phyloP scores from a whole-genome alignment of 1,139 yeast genomes.

The Casaregolazyma suthepensis region DNA sequence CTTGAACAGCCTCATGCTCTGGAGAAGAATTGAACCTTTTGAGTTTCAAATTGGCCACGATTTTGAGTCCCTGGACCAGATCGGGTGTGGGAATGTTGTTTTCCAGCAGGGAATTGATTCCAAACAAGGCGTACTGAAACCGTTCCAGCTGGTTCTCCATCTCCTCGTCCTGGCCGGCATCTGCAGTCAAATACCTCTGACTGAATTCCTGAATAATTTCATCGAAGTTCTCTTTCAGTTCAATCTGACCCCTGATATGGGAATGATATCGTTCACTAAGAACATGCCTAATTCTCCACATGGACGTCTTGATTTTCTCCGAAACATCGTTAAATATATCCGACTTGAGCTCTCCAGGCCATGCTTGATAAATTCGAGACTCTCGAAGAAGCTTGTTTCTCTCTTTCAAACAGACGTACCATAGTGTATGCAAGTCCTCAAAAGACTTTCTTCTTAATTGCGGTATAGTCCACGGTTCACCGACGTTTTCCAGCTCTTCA shows the following conservation, averaged over 20 bases:
- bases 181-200: slow-evolving; percentile 51
- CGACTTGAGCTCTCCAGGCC: slow-evolving; percentile 35
- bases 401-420: slow-evolving; percentile 84
- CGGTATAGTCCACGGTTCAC: slow-evolving; percentile 81
- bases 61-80: slow-evolving; percentile 62
- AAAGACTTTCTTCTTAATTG: slow-evolving; percentile 88
- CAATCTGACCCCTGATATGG: slow-evolving; percentile 53
- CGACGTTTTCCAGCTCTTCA: slow-evolving; percentile 52
- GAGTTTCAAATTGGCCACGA: slow-evolving; percentile 61
- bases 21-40: slow-evolving; percentile 36
- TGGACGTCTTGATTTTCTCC: slow-evolving; percentile 46
- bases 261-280: slow-evolving; percentile 80
- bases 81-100: slow-evolving; percentile 50
- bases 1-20: slow-evolving; percentile 18
- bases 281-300: slow-evolving; percentile 80
- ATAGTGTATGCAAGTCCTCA: slow-evolving; percentile 82
- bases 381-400: slow-evolving; percentile 78
- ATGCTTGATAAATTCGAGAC: slow-evolving; percentile 39
- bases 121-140: slow-evolving; percentile 74
- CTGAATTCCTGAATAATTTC: slow-evolving; percentile 54
- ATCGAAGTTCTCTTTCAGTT: slow-evolving; percentile 40
- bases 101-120: slow-evolving; percentile 54
- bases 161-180: slow-evolving; percentile 50
- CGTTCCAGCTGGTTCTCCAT: slow-evolving; percentile 67
- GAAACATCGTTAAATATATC: slow-evolving; percentile 37